Evolutionary conservation across 257 asterid genomes (phyloP).

Genomic region (Gardenia jasminoides): DNA sequence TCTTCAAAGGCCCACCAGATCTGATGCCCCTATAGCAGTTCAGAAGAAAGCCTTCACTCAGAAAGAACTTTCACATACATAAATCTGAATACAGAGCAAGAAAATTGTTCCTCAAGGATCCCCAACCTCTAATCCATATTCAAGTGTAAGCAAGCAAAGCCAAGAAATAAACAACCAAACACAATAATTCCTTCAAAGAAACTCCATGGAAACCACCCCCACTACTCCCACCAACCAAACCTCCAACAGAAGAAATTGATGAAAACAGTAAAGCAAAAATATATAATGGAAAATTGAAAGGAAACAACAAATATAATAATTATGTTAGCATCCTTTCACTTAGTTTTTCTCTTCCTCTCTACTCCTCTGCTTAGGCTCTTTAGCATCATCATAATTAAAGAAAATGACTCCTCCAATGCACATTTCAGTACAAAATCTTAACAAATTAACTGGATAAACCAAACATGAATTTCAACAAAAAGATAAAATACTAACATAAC

Average conservation of each 20-base stretch:
- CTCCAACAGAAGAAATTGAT: constrained; percentile 32
- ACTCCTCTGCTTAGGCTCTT: constrained; percentile 50
- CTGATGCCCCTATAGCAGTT: constrained; percentile 50
- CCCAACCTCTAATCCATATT: constrained; percentile 37
- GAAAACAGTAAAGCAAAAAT: constrained; percentile 13
- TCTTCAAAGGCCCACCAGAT: constrained; percentile 51
- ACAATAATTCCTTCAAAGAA: constrained; percentile 69
- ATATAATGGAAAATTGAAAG: constrained; percentile 20
- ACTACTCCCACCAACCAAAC: constrained; percentile 90
- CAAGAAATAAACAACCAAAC: constrained; percentile 44
- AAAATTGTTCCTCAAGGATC: constrained; percentile 20
- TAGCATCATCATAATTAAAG: constrained; percentile 32
- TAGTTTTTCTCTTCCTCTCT: constrained; percentile 49
- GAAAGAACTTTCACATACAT: constrained; percentile 17
- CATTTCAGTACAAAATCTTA: constrained; percentile 16
- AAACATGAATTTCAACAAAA: constrained; percentile 2
- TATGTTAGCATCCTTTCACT: constrained; percentile 40
- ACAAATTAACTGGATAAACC: constrained; percentile 1
- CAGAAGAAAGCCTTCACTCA: constrained; percentile 37
- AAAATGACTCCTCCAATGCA: constrained; percentile 32
- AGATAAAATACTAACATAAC: background rate
- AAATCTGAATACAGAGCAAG: constrained; percentile 30
- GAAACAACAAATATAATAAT: constrained; percentile 35
- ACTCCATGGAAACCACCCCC: constrained; percentile 84
- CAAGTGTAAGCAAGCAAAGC: constrained; percentile 28